Evolutionary conservation across 805 yeast species (phyloP), one percentile per base, ranked within the genome.

Genomic region (Candida taoyuanica): DNA sequence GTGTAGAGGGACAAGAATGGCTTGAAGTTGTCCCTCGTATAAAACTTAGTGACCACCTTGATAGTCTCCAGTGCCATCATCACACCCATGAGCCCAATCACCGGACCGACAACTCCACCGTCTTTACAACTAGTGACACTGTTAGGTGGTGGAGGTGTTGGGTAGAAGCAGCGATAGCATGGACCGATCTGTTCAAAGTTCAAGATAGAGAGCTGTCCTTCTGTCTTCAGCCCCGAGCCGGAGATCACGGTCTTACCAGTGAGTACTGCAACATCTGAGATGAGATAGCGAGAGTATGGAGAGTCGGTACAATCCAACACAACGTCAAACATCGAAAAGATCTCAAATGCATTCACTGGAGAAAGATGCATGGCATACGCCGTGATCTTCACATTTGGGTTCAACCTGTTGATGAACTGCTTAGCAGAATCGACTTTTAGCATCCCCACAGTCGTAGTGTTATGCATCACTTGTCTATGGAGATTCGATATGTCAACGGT

Each of bases 261-360:
- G 1, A 81, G 48, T 0, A 86, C 95, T 11, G 88, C 78, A 1
- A 80, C 83, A 59, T 93, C 99, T 39, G 86, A 85, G 24, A 93
- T 76, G 43, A 93, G 68, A 56, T 93, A 93, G 47, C 98, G 66
- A 0, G 94, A 78, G 30, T 77, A 74, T 11, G 98, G 98, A 2
- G 91, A 78, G 61, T 93, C 99, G 0, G 98, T 91, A 55, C 98
- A 94, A 60, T 93, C 99, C 16, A 93, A 64, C 4, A 93, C 76
- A 23, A 83, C 44, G 53, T 91, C 96, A 60, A 84, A 88, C 4
- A 63, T 49, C n/a, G 58, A 50, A 34, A 88, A 68, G 1, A 87
- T 73, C 0, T 60, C 70, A 49, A 83, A 76, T 0, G 86, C 83
- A 58, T 87, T 88, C 0, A 49, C 53, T 27, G 73, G 63, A 2